Conservation (phyloP, 495 filamentous ascomycete species). For the Articulospora tetracladia region DNA sequence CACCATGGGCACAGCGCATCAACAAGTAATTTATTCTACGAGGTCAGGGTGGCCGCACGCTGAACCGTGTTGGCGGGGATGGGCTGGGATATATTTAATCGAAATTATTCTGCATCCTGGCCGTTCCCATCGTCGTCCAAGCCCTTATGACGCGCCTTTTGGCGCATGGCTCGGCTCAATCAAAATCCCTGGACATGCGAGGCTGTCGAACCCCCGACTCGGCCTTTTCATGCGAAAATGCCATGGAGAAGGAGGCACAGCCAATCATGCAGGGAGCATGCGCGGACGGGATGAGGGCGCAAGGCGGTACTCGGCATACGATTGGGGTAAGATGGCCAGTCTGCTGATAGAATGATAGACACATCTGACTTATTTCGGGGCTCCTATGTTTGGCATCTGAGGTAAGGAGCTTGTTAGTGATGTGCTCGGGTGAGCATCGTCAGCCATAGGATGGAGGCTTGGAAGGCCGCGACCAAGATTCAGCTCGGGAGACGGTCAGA, state of each 20-base stretch:
- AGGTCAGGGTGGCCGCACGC: background rate
- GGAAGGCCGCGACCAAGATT: too few species aligned
- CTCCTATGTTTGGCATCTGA: background rate
- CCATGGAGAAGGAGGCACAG: too few species aligned
- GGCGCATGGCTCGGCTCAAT: slow-evolving; percentile 2
- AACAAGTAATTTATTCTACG: background rate
- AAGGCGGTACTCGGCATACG: background rate
- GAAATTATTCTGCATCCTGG: background rate
- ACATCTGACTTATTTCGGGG: background rate
- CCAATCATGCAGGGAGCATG: background rate
- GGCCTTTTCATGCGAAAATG: too few species aligned
- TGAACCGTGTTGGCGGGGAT: background rate
- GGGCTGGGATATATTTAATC: background rate
- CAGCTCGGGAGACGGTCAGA: too few species aligned
- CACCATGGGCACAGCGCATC: background rate
- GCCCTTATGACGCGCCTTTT: background rate
- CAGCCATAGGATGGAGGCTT: background rate
- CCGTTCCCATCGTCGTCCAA: background rate
- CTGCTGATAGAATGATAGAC: background rate
- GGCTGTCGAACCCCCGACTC: background rate
- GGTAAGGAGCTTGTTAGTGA: background rate
- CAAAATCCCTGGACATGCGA: background rate
- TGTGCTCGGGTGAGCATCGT: background rate
- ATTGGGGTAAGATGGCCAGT: background rate
- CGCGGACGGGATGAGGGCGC: background rate